These are phyloP conservation scores for Isoetes taiwanensis DNA, from an alignment of 75 land plant species.

Conservation along the genomic window DNA sequence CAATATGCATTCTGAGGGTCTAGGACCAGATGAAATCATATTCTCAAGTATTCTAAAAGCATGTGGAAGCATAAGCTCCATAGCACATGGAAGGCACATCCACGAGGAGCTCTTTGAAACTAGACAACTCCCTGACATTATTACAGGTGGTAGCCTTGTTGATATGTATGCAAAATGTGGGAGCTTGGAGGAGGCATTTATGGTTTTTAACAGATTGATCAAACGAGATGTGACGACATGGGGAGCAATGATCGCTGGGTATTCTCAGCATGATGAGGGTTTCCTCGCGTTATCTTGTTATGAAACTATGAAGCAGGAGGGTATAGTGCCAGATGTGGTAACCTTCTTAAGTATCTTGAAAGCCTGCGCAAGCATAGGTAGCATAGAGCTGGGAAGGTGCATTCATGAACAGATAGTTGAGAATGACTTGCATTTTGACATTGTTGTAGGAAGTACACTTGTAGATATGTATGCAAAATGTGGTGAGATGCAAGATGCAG, in stretches of 20 bases:
- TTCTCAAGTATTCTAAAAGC: neutral
- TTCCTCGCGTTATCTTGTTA: neutral
- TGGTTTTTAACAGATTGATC: neutral
- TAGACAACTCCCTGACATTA: no score
- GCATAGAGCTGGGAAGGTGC: neutral
- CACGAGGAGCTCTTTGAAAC: neutral
- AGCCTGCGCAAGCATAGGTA: neutral
- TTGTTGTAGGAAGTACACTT: conserved; percentile 18
- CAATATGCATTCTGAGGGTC: conserved; percentile 21
- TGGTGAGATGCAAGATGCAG: conserved; percentile 15
- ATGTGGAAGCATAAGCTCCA: neutral
- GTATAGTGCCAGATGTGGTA: conserved; percentile 7
- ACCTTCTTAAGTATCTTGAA: conserved; percentile 11
- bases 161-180: conserved; percentile 10
- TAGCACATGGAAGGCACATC: neutral
- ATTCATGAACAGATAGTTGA: neutral
- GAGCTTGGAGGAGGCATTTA: neutral
- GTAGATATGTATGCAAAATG: conserved; percentile 34
- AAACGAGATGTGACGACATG: conserved; percentile 8
- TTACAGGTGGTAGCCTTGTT: no score
- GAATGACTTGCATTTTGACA: neutral
- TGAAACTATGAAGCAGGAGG: neutral
- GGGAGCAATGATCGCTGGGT: neutral
- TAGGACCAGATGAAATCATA: neutral
- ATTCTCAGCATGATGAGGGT: neutral